A percentile compares a stretch with the other conserved stretches of the same genome.
phyloP scores from a whole-genome alignment of 345 rosid genomes.

The Sonneratia caseolaris region DNA sequence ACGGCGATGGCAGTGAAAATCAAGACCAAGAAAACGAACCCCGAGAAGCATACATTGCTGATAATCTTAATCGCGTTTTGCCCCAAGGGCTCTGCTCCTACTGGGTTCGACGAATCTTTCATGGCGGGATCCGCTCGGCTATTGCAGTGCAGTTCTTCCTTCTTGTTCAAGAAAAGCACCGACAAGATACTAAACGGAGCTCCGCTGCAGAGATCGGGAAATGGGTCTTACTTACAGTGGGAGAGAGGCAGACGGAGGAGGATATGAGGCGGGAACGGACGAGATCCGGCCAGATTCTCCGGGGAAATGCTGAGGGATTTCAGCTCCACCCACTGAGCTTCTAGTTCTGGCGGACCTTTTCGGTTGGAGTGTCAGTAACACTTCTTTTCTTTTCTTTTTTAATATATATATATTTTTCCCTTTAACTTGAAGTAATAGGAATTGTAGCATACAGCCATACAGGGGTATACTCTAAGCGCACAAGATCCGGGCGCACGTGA shows the following conservation, averaged over 20 bases:
- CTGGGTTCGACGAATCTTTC: constrained; percentile 45
- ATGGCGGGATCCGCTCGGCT: constrained; percentile 16
- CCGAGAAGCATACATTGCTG: constrained; percentile 90
- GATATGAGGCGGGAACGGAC: not conserved
- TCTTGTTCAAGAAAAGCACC: not conserved
- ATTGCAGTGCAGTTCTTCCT: not conserved
- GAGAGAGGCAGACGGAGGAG: not conserved
- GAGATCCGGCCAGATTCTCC: not conserved
- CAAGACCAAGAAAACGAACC: constrained; percentile 73
- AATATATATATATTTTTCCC: no score
- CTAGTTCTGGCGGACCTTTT: no score
- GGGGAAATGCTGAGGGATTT: not conserved
- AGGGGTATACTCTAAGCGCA: no score
- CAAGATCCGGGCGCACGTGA: no score
- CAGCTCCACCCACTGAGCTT: not conserved
- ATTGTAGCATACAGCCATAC: no score
- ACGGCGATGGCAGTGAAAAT: constrained; percentile 73
- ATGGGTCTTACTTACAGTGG: not conserved
- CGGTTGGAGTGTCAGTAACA: constrained; percentile 1
- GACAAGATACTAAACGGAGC: not conserved
- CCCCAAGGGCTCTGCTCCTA: constrained; percentile 54
- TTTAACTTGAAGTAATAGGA: no score
- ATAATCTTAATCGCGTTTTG: constrained; percentile 72
- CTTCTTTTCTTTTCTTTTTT: no score
- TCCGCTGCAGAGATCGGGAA: not conserved